These are phyloP conservation scores for Fraxinus xanthoxyloides DNA, from an alignment of 305 asterid genomes.

Conservation along the genomic window DNA sequence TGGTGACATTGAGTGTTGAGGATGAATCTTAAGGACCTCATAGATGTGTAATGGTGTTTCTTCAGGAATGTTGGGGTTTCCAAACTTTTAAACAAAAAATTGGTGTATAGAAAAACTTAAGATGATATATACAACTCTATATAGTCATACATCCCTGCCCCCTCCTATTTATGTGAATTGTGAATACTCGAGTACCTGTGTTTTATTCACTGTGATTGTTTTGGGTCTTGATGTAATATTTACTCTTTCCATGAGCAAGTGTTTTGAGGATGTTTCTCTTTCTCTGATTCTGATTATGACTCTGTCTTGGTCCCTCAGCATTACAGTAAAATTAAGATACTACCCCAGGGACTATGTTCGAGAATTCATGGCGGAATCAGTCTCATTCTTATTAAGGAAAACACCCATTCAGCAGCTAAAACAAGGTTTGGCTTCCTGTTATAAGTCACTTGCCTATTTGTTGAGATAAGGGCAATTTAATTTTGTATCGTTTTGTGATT, in stretches of 20 bases:
- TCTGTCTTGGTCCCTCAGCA: conserved; percentile 36
- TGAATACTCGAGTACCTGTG: conserved; percentile 3
- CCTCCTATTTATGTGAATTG: neutral
- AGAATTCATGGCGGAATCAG: conserved; percentile 84
- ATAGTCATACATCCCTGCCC: neutral
- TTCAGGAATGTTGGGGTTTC: neutral
- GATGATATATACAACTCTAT: neutral
- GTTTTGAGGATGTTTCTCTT: neutral
- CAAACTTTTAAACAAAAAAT: neutral
- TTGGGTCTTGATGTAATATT: neutral
- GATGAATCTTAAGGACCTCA: neutral
- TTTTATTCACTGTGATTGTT: neutral
- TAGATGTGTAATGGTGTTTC: neutral
- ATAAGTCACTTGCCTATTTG: conserved; percentile 5
- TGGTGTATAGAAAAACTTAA: neutral
- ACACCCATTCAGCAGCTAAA: conserved; percentile 54
- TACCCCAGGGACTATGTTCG: conserved; percentile 70
- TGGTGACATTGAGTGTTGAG: neutral
- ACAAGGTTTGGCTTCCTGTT: conserved; percentile 49
- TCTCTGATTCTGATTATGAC: neutral
- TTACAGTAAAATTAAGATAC: conserved; percentile 67
- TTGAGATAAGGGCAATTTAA: neutral
- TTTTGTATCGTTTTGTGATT: neutral
- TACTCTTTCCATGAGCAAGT: conserved; percentile 9
- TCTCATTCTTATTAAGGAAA: conserved; percentile 76